These are phyloP conservation scores for Tympanopsis confertula DNA, from an alignment of 2,329 filamentous ascomycete genomes.

Conservation along the genomic window DNA sequence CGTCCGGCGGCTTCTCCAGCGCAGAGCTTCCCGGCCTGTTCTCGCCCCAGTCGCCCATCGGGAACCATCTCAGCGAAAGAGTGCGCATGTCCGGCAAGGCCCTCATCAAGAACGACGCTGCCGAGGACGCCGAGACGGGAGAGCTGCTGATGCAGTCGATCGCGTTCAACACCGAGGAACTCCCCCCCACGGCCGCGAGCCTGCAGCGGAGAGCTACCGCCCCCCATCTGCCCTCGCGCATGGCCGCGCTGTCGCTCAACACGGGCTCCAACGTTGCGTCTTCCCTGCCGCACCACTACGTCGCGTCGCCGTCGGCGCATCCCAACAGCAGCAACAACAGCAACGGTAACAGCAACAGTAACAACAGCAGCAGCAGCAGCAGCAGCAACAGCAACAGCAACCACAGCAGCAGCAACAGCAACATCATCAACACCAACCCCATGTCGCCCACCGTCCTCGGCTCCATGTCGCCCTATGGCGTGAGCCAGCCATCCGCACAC, in stretches of 20 bases:
- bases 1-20: constrained; percentile 38
- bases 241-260: constrained; percentile 61
- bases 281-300: constrained; percentile 31
- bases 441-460: constrained; percentile 46
- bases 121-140: constrained; percentile 60
- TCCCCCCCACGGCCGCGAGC: constrained; percentile 26
- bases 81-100: constrained; percentile 54
- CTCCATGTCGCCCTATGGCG: constrained; percentile 18
- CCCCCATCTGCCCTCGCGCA: constrained; percentile 57
- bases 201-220: constrained; percentile 58
- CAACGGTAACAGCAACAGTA: constrained; percentile 31
- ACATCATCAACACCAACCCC: constrained; percentile 23
- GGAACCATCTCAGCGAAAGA: constrained; percentile 54
- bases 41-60: constrained; percentile 63
- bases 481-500: constrained; percentile 33
- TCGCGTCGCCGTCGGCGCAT: constrained; percentile 25
- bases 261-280: constrained; percentile 47
- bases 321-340: constrained; percentile 31
- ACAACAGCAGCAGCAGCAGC: constrained; percentile 29
- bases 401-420: constrained; percentile 18
- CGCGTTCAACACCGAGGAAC: constrained; percentile 65
- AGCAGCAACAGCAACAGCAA: constrained; percentile 6
- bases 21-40: constrained; percentile 52
- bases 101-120: constrained; percentile 58
- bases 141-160: constrained; percentile 63